A percentile compares a stretch with the other conserved stretches of the same genome.
Evolutionary conservation across 163 green algal genomes (phyloP).

Genomic region (Picocystis sp.): DNA sequence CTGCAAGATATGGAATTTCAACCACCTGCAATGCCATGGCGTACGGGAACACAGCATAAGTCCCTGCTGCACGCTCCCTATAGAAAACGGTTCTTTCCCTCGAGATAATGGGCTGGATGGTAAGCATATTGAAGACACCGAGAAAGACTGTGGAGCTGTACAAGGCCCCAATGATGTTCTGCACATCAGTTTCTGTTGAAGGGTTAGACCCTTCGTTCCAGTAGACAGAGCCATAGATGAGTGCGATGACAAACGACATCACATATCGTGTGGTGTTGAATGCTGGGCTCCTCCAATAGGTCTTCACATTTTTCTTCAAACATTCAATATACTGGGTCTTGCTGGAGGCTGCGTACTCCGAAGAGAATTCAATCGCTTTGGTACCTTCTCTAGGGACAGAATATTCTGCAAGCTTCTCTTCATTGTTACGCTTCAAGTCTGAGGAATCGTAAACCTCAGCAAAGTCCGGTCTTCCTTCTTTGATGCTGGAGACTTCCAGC

Average conservation of each 20-base stretch:
- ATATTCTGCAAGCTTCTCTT: too few relatives aligned
- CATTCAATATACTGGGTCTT: slow-evolving; percentile 15
- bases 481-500: slow-evolving; percentile 38
- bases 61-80: slow-evolving; percentile 36
- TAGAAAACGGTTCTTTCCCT: slow-evolving; percentile 49
- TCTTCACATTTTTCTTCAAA: slow-evolving; percentile 4
- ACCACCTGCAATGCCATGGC: slow-evolving; percentile 28
- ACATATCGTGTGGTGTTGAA: slow-evolving; percentile 45
- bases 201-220: slow-evolving; percentile 24
- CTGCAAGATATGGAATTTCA: slow-evolving; percentile 52
- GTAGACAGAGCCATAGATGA: slow-evolving; percentile 38
- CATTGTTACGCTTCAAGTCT: too few relatives aligned
- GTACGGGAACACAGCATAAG: slow-evolving; percentile 44
- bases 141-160: slow-evolving; percentile 30
- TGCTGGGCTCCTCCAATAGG: slow-evolving; percentile 43
- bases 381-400: not conserved
- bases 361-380: slow-evolving; percentile 16
- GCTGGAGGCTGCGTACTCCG: slow-evolving; percentile 20
- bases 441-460: slow-evolving; percentile 12
- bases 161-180: slow-evolving; percentile 45
- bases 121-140: slow-evolving; percentile 64
- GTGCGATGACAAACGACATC: slow-evolving; percentile 35
- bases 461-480: slow-evolving; percentile 17
- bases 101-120: slow-evolving; percentile 41
- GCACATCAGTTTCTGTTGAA: slow-evolving; percentile 17